Evolutionary conservation across 1,284 basidiomycete genomes (phyloP), one percentile per base, ranked within the genome.

Genomic region (Malassezia arunalokei): DNA sequence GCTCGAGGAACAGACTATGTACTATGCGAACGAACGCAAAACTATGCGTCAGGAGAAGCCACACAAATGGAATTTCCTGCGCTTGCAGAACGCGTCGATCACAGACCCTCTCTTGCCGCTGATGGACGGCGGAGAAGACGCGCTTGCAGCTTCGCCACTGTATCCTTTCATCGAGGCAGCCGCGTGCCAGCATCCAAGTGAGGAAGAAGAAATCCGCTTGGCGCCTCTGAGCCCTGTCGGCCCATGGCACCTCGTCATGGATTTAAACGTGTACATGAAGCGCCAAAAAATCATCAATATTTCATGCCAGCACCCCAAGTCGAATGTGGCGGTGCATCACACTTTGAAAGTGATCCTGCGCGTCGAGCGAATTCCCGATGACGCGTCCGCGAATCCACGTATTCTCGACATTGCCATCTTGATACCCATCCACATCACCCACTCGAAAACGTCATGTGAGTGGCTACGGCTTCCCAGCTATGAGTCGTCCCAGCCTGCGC

Each of bases 381-480:
- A n/a, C 9, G 15, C 40, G 29, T 37, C n/a, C 37, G 27, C 12
- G 17, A 24, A 27, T 8, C 47, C 41, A 8, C 53, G 53, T n/a
- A 47, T 73, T 27, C 90, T 86, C 74, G 91, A 95, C 74, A 89
- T 96, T 63, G 83, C 90, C 45, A 83, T 96, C 51, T 86, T 87
- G 65, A 81, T 81, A 0, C 86, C 87, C 0, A 78, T 90, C 28
- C 76, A 84, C 75, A 39, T 70, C 30, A 62, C 41, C 24, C 60
- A 58, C 49, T 60, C 64, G 14, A 65, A 70, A 40, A 70, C 69
- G 3, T 62, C 65, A 4, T 55, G 57, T 17, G 66, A 68, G 29
- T 71, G 64, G 66, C 60, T 66, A 7, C 58, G 54, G 8, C 56
- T 71, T 35, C 69, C 69, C 11, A 65, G 63, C 54, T 71, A 71